Evolutionary conservation across 108 stramenopile genomes (phyloP).

Genomic region (Pseudonitzschia multistriata): DNA sequence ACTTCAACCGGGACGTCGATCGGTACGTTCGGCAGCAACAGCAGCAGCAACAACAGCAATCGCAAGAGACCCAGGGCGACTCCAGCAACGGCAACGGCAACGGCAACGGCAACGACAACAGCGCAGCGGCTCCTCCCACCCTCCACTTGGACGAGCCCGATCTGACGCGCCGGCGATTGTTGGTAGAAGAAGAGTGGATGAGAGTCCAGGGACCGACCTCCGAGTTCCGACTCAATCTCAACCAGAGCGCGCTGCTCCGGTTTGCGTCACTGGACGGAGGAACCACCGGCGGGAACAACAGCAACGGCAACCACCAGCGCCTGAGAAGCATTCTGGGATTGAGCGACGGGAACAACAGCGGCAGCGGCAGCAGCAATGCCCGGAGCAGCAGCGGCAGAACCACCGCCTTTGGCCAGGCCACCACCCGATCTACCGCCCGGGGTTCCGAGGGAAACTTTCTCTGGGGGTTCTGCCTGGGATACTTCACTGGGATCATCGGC

Average conservation of each 20-base stretch:
- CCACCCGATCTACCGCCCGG: no score
- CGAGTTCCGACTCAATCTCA: conserved; percentile 83
- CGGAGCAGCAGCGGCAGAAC: no score
- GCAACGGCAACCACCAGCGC: no score
- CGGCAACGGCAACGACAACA: neutral
- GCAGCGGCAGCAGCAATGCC: no score
- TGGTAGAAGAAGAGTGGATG: conserved; percentile 88
- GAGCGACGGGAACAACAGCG: neutral
- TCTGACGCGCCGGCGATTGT: conserved; percentile 33
- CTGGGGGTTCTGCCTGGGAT: conserved; percentile 91
- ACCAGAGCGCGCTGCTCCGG: conserved; percentile 45
- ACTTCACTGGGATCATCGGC: conserved; percentile 90
- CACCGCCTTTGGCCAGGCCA: no score
- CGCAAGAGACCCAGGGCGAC: neutral
- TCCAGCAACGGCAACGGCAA: neutral
- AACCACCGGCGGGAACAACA: neutral
- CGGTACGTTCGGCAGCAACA: conserved; percentile 43
- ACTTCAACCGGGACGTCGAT: conserved; percentile 78
- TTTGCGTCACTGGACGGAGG: conserved; percentile 22
- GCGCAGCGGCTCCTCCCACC: neutral
- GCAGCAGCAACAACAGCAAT: conserved; percentile 10
- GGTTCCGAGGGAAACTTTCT: conserved; percentile 74
- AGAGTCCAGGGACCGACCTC: conserved; percentile 66
- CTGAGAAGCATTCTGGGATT: neutral
- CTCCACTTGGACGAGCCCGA: conserved; percentile 32